A percentile compares a stretch with the other conserved stretches of the same genome.
Conservation (phyloP, 78 protist genomes). For the slime mould (Dictyostelium discoideum) region DNA sequence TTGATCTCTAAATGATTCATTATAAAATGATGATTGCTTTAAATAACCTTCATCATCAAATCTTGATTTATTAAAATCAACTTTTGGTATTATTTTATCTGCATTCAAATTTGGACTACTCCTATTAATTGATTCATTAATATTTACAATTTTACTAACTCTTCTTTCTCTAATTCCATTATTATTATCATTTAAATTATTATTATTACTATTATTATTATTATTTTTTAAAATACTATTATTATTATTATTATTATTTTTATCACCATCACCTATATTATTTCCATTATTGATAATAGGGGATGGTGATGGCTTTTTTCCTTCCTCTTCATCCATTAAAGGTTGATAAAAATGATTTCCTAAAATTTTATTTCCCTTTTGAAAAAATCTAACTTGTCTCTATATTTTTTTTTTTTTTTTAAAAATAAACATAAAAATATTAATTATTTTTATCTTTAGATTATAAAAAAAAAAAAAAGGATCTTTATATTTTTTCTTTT, state of each 20-base stretch:
- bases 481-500: no score
- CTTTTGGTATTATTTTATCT: background rate
- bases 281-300: background rate
- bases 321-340: background rate
- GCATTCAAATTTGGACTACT: slow-evolving; percentile 1
- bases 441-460: no score
- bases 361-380: background rate
- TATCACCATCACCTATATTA: background rate
- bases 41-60: background rate
- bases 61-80: background rate
- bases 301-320: background rate
- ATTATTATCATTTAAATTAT: background rate
- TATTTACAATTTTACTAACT: background rate
- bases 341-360: background rate
- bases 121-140: background rate
- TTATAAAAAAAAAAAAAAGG: no score
- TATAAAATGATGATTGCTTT: slow-evolving; percentile 12
- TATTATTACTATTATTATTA: background rate
- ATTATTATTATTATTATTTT: background rate
- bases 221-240: background rate
- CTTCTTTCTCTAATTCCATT: slow-evolving; percentile 10
- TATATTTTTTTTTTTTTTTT: no score
- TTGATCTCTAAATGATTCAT: slow-evolving; percentile 14
- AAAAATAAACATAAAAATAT: no score
- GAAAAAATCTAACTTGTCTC: background rate